phyloP scores from a whole-genome alignment of 805 yeast species.

The Cephaloascus fragrans region DNA sequence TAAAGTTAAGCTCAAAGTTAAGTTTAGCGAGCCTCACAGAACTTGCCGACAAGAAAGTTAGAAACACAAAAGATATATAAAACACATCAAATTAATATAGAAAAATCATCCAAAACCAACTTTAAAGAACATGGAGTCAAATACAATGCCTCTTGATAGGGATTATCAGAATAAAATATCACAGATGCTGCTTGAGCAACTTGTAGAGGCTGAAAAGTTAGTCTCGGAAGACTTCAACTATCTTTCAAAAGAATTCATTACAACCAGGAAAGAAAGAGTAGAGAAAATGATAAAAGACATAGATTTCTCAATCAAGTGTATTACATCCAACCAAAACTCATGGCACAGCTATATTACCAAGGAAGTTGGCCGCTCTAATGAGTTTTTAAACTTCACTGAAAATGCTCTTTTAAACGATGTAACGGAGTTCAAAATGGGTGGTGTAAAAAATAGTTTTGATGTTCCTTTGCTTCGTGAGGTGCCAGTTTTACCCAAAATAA shows the following conservation, averaged over 20 bases:
- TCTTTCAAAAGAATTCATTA: slow-evolving; percentile 16
- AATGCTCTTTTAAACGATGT: background rate
- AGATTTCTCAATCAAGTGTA: slow-evolving; percentile 7
- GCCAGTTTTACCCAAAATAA: background rate
- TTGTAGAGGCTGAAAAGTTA: slow-evolving; percentile 10
- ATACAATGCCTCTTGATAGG: too few species aligned
- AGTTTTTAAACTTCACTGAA: background rate
- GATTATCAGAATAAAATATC: too few species aligned
- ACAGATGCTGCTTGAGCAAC: slow-evolving; percentile 1
- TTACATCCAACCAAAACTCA: background rate
- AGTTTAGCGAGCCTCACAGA: too few species aligned
- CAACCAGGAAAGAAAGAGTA: slow-evolving; percentile 16
- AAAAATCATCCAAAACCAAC: too few species aligned
- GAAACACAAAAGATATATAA: too few species aligned
- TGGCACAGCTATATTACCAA: background rate
- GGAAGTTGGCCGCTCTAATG: background rate
- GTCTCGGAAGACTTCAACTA: slow-evolving; percentile 19
- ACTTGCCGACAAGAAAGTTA: too few species aligned
- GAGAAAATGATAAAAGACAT: slow-evolving; percentile 19
- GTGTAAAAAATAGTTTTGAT: background rate
- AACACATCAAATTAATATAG: too few species aligned
- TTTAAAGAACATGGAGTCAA: too few species aligned
- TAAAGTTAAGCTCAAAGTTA: too few species aligned
- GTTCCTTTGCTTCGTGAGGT: background rate
- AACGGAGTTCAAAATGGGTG: background rate